Conservation (phyloP, 139 green algal species). For the Tetratostichococcus sp. region DNA sequence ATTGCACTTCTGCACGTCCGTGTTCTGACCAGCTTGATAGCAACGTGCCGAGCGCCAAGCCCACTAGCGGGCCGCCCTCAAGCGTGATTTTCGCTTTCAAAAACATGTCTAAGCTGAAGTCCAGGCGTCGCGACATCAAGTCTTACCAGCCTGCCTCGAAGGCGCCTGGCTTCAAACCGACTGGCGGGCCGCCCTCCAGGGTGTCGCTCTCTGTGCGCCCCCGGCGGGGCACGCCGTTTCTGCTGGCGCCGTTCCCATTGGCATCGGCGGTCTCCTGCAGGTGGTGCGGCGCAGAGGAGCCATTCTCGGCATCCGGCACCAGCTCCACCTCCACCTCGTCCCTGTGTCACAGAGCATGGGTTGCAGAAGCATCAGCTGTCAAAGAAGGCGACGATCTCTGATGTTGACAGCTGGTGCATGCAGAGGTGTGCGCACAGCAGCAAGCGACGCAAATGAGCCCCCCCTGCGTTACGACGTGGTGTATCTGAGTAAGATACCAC, state of each 20-base stretch:
- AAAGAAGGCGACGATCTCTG: neutral
- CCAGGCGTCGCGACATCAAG: too few species aligned
- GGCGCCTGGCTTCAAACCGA: neutral
- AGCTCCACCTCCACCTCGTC: neutral
- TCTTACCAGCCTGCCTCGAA: neutral
- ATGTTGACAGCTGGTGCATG: neutral
- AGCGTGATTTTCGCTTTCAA: neutral
- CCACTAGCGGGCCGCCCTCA: neutral
- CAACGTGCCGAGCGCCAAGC: neutral
- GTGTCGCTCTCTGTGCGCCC: neutral
- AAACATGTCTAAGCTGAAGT: too few species aligned
- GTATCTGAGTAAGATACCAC: too few species aligned
- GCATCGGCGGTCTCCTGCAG: too few species aligned
- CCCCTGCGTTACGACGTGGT: too few species aligned
- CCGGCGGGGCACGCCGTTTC: too few species aligned
- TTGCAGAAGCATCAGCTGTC: neutral
- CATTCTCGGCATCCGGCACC: neutral
- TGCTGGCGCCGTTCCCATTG: too few species aligned
- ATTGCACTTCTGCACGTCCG: too few species aligned
- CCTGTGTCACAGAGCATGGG: neutral
- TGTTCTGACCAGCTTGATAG: neutral
- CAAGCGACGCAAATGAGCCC: too few species aligned
- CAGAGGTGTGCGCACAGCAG: too few species aligned
- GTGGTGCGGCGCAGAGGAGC: neutral
- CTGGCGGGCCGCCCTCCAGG: neutral